A percentile compares a stretch with the other conserved stretches of the same genome.
Conservation (phyloP, 306 rosid species). For the Amphicarpaea edgeworthii region DNA sequence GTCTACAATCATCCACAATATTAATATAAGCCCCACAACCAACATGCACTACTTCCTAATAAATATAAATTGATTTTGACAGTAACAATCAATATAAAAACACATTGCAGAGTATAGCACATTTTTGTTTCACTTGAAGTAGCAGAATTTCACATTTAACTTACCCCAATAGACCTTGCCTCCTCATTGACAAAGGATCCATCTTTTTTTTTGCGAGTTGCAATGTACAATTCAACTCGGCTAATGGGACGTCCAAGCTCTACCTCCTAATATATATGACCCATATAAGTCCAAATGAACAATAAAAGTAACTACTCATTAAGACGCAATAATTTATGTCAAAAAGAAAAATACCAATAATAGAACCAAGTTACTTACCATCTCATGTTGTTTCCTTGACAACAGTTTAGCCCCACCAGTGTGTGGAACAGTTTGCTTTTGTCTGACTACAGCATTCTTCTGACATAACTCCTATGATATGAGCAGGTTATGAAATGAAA, state of each 20-base stretch:
- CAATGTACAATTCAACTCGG: slow-evolving; percentile 8
- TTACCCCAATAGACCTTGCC: slow-evolving; percentile 19
- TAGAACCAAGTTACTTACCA: slow-evolving; percentile 1
- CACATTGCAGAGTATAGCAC: background rate
- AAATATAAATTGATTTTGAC: background rate
- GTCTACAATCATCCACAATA: background rate
- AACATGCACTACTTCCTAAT: background rate
- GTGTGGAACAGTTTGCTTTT: slow-evolving; percentile 20
- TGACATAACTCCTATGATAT: slow-evolving; percentile 15
- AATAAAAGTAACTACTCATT: background rate
- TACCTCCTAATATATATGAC: background rate
- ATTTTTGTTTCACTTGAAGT: background rate
- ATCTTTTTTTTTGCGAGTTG: slow-evolving; percentile 6
- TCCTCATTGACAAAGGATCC: slow-evolving; percentile 19
- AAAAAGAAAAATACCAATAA: no score
- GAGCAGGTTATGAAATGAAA: background rate
- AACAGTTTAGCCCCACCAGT: slow-evolving; percentile 16
- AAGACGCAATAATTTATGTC: background rate
- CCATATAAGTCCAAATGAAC: background rate
- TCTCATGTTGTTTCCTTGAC: slow-evolving; percentile 6
- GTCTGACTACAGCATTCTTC: slow-evolving; percentile 10
- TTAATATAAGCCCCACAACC: background rate
- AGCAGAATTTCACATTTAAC: background rate
- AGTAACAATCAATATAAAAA: background rate
- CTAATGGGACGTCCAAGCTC: background rate